phyloP scores from a whole-genome alignment of 768 basidiomycete genomes.

The Pulveroboletus sp. region DNA sequence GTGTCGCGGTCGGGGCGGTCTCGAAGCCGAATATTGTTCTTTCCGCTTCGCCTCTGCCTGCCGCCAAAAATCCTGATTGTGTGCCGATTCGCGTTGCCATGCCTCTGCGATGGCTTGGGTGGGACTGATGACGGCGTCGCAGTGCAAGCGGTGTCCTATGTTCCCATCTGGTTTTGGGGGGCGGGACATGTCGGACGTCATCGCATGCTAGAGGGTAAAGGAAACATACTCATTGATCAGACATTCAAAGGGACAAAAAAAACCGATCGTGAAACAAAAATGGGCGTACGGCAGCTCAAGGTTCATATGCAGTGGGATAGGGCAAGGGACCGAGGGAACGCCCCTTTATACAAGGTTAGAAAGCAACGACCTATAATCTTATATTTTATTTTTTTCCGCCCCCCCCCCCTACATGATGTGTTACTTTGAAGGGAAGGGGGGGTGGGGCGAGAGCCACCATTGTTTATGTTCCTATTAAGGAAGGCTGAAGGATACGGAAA shows the following conservation, averaged over 20 bases:
- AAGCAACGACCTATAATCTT: conserved; percentile 23
- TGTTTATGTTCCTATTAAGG: conserved; percentile 30
- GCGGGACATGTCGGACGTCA: conserved; percentile 33
- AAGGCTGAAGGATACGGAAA: conserved; percentile 31
- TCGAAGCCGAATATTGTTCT: conserved; percentile 40
- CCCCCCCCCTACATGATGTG: no score
- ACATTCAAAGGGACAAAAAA: conserved; percentile 15
- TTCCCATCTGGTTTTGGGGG: conserved; percentile 31
- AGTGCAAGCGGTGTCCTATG: conserved; percentile 24
- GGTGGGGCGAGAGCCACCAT: conserved; percentile 20
- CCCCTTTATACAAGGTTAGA: conserved; percentile 36
- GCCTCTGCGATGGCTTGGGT: conserved; percentile 64
- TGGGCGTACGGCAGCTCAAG: conserved; percentile 36
- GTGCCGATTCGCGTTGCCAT: conserved; percentile 59
- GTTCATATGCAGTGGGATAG: conserved; percentile 28
- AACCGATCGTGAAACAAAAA: conserved; percentile 27
- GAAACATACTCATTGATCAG: conserved; percentile 31
- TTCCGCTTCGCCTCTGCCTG: conserved; percentile 46
- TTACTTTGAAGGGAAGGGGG: conserved; percentile 13
- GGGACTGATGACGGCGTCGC: conserved; percentile 37
- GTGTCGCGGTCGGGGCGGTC: conserved; percentile 32
- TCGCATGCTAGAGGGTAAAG: conserved; percentile 29
- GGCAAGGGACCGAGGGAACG: conserved; percentile 27
- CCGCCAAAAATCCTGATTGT: conserved; percentile 58
- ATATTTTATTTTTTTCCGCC: conserved; percentile 1